Base-by-base conservation (phyloP, 2,329 filamentous ascomycete species). In the Hymenoscyphus fructigenus region DNA sequence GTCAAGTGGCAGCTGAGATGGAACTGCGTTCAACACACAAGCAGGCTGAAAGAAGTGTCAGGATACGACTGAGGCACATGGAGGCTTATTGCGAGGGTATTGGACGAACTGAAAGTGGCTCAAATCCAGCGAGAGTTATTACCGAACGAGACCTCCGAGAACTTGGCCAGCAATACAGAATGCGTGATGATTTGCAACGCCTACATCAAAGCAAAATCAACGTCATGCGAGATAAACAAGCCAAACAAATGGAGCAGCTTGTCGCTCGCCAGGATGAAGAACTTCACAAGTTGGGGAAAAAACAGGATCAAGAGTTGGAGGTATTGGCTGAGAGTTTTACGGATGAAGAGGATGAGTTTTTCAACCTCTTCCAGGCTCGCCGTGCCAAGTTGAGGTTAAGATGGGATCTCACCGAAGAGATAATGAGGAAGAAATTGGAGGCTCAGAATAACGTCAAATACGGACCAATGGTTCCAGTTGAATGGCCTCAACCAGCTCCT, bases 191-290 rank as follows among this genome's bases (percentile, higher is more conserved):
- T 67, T 83, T 88, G 79, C 82, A 84, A 66, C 81, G 84, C 44
- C 77, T 86, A 2, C 85, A 88, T 67, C 80, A 85, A 70, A 80
- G 83, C 47, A 85, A 84, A 72, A 87, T 89, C 73, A 88, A 88
- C 69, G 85, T 88, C 29, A 82, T 89, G 79, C 80, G 86, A n/a
- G 86, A 88, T 66, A 83, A 84, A 53, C 87, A 89, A 72, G 81
- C 84, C 1, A 87, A 86, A 72, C 79, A 83, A 34, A 83, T 88
- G 79, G 85, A 88, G 70, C 83, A 87, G 66, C 78, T 88, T 3
- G 74, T 84, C 1, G 79, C 82, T 47, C 79, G 82, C 28, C 86
- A 89, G 69, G 81, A 83, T 65, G 73, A 73, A 1, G 86, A 88
- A 70, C 71, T 84, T 60, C 76, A 79, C 28, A 78, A 77, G 57